Evolutionary conservation across 208 protist species (phyloP).

Genomic region (Crithidia fasciculata): DNA sequence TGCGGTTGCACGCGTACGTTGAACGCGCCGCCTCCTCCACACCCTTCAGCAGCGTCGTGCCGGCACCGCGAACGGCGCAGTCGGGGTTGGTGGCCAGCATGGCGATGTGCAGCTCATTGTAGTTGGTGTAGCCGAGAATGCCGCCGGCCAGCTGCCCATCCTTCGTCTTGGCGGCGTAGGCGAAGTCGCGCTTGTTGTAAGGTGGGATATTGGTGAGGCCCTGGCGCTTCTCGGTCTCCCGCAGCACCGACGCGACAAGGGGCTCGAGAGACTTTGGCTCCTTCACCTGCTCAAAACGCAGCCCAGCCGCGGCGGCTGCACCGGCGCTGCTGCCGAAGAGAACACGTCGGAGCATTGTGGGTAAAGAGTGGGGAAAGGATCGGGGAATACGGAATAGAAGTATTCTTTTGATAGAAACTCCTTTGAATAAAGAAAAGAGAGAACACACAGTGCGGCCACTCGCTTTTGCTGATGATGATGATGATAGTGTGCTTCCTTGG

Average conservation of each 20-base stretch:
- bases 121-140: constrained; percentile 28
- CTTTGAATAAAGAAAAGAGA: too few species aligned
- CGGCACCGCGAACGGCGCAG: constrained; percentile 20
- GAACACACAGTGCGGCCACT: too few species aligned
- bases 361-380: background rate
- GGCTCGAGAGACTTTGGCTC: constrained; percentile 10
- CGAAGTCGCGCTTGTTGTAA: constrained; percentile 22
- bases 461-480: too few species aligned
- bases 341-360: background rate
- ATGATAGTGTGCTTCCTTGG: too few species aligned
- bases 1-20: constrained; percentile 23
- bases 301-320: background rate
- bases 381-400: background rate
- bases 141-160: constrained; percentile 24
- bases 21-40: constrained; percentile 27
- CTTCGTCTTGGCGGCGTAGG: constrained; percentile 10
- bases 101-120: constrained; percentile 34
- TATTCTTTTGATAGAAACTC: background rate
- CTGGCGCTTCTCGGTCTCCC: constrained; percentile 22
- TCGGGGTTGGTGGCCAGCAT: constrained; percentile 31
- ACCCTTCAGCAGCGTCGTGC: constrained; percentile 21
- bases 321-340: background rate
- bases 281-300: constrained; percentile 10
- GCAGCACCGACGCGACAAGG: background rate
- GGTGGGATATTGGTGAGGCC: constrained; percentile 19